Percentiles rank a stretch among this genome's conserved stretches.
Conservation (phyloP, 768 basidiomycete genomes). For the Amanita brunnescens region DNA sequence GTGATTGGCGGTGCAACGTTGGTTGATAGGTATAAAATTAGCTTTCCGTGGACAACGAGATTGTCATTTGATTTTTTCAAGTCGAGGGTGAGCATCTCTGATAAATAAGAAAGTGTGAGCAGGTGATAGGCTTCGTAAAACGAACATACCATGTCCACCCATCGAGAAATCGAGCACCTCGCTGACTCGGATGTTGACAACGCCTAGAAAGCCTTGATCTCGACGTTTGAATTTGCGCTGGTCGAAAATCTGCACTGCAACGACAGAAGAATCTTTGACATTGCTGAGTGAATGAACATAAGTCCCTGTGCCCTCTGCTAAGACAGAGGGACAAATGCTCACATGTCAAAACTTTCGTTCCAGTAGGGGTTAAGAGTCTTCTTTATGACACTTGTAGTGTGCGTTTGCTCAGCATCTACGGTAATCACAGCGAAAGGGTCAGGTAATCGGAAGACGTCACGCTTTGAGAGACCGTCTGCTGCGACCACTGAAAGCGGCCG, state of each 20-base stretch:
- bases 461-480: constrained; percentile 87
- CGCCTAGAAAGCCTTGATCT: constrained; percentile 97
- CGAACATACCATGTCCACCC: constrained; percentile 80
- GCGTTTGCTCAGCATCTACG: constrained; percentile 95
- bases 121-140: constrained; percentile 1
- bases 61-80: constrained; percentile 99
- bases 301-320: not conserved
- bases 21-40: constrained; percentile 94
- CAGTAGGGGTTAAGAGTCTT: constrained; percentile 93
- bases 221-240: constrained; percentile 98
- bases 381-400: constrained; percentile 95
- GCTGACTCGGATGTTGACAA: constrained; percentile 89
- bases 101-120: constrained; percentile 7
- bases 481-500: constrained; percentile 65
- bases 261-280: constrained; percentile 95
- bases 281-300: constrained; percentile 39
- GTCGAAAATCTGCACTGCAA: constrained; percentile 98
- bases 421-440: constrained; percentile 99
- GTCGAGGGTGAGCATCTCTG: constrained; percentile 95
- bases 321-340: constrained; percentile 18
- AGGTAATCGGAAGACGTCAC: constrained; percentile 92
- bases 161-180: constrained; percentile 88
- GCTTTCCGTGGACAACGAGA: constrained; percentile 93
- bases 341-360: constrained; percentile 99
- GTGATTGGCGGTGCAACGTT: constrained; percentile 78